Conservation (phyloP, 1,284 basidiomycete genomes). For the Malassezia sympodialis region DNA sequence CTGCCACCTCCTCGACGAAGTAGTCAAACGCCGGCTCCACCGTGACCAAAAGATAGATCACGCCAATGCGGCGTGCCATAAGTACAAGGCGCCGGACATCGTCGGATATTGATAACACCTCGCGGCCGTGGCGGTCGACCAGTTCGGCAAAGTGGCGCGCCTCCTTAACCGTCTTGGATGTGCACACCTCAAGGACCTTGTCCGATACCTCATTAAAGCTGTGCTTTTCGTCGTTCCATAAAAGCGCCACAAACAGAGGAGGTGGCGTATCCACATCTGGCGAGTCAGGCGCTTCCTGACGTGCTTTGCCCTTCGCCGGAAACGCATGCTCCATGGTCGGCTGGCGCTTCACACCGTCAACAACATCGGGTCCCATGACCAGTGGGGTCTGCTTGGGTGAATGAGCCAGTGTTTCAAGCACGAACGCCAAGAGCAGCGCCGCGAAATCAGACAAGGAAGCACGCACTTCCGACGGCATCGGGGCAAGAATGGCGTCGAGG, state of each 20-base stretch:
- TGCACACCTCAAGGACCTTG: constrained; percentile 19
- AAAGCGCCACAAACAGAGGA: constrained; percentile 63
- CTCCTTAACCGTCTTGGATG: constrained; percentile 52
- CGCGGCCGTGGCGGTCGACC: constrained; percentile 72
- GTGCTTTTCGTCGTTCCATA: constrained; percentile 98
- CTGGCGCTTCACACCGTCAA: constrained; percentile 59
- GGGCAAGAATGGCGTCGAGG: constrained; percentile 19
- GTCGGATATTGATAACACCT: constrained; percentile 67
- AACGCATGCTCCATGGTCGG: constrained; percentile 55
- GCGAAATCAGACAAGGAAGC: constrained; percentile 65
- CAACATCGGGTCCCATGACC: constrained; percentile 51
- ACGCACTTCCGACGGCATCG: constrained; percentile 54
- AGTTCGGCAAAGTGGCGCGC: constrained; percentile 53
- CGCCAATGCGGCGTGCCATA: constrained; percentile 66
- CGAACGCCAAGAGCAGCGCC: constrained; percentile 67
- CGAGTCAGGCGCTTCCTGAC: constrained; percentile 15
- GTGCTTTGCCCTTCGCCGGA: constrained; percentile 18
- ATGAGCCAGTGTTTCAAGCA: constrained; percentile 73
- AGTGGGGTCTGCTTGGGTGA: constrained; percentile 68
- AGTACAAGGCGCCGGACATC: constrained; percentile 64
- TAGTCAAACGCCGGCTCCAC: constrained; percentile 77
- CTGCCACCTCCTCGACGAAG: constrained; percentile 75
- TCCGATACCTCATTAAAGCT: constrained; percentile 69
- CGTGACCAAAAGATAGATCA: constrained; percentile 85
- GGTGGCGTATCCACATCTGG: constrained; percentile 9